Base-by-base conservation (phyloP, 2,329 filamentous ascomycete species). In the Akanthomyces muscarius region DNA sequence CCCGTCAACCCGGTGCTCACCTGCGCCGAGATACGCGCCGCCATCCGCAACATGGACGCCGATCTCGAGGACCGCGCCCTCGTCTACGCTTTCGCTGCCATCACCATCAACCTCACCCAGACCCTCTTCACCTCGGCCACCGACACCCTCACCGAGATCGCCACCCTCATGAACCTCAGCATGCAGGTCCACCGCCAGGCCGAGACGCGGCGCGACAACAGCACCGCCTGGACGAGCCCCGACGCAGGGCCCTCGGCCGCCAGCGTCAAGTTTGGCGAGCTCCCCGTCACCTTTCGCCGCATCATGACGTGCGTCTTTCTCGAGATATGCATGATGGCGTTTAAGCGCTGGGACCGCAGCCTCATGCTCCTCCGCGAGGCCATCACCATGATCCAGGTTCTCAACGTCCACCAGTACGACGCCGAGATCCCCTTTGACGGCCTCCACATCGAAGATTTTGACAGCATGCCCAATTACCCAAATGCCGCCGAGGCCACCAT, bases 231-330 rank as follows among this genome's bases (percentile, higher is more conserved):
- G 54, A 59, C 61, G 16, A 41, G 52, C 18, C 36, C 30, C 47
- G 41, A 63, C 48, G 61, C 55, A 1, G 61, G 54, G 21, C 61
- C 61, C 4, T 62, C 60, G 8, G 75, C 69, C 64, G 73, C 68
- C 66, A 71, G 72, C 57, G 68, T 72, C 7, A 73, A 75, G 14
- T 70, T 74, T 11, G 75, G 76, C n/a, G 74, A 76, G n/a, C 73
- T 76, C 4, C 72, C 74, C 1, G 74, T 78, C 13, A 78, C 76
- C 0, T 74, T 81, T 38, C 76, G 78, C 63, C 74, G 78, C 44
- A 76, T 80, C 16, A 78, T 83, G 74, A 81, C 79, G n/a, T 80
- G 77, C 45, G 73, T 84, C 51, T 84, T 82, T 65, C 76, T 83
- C 42, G 79, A 84, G 66, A 83, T 83, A 64, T 80, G 76, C 67